Base-by-base conservation (phyloP, 2,329 filamentous ascomycete species). In the Arthroderma sp. region DNA sequence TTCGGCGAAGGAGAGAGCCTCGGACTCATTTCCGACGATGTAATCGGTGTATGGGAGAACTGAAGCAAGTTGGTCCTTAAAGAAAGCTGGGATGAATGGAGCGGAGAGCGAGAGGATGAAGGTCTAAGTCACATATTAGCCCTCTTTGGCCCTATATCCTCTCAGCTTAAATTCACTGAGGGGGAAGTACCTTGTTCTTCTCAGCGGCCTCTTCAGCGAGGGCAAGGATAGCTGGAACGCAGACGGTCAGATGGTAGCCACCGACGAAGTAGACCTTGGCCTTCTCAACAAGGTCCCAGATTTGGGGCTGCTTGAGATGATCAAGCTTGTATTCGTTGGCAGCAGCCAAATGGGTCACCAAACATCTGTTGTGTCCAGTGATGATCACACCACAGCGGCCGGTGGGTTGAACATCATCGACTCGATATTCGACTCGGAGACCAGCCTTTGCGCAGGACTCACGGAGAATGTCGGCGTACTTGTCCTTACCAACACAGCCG, bases 241-340 rank as follows among this genome's bases (percentile, higher is more conserved):
- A 95, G 69, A 98, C 93, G 43, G 93, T 98, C 79, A 98, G 82
- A 79, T 98, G 93, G 79, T 90, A 98, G 49, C 93, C 93, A 68
- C 93, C 93, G 61, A 98, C 84, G 70, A 95, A 98, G 80, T 85
- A 96, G 67, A 87, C 80, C 70, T 91, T 82, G 58, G 91, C 91
- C 66, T 86, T 84, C 82, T 97, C 83, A 60, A 93, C 93, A 55
- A 96, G 80, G 64, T 83, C 81, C 93, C 93, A 98, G 74, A 97
- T 86, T 75, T 91, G 83, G 56, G 88, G 86, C 72, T 84, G 82
- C 82, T 95, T 89, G 72, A 98, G 77, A 74, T 98, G 93, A 62
- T 93, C 89, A 55, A 96, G 73, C 75, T 91, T 91, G 79, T 98
- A 98, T 79, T 90, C 87, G 79, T 98, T 98, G 66, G 93, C 93